Evolutionary conservation across 352 stramenopile species (phyloP).

Genomic region (Phytophthora sp.): DNA sequence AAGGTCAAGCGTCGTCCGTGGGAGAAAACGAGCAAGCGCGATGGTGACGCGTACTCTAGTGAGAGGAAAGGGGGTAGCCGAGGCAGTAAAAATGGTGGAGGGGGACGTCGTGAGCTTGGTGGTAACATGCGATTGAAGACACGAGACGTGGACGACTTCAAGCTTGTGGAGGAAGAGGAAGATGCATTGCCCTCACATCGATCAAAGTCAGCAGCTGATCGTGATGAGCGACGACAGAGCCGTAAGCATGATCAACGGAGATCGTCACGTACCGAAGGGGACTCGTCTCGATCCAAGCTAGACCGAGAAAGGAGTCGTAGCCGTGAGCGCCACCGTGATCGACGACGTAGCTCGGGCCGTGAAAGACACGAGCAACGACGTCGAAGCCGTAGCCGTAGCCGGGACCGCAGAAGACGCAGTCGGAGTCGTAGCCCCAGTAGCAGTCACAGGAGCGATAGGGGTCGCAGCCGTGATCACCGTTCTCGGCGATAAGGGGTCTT

Average conservation of each 20-base stretch:
- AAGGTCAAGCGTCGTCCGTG: slow-evolving; percentile 73
- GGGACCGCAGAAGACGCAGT: slow-evolving; percentile 12
- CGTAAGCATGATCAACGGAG: slow-evolving; percentile 29
- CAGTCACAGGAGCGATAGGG: slow-evolving; percentile 10
- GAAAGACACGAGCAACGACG: slow-evolving; percentile 23
- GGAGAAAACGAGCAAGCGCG: slow-evolving; percentile 65
- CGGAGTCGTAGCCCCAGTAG: slow-evolving; percentile 24
- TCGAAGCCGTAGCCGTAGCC: slow-evolving; percentile 26
- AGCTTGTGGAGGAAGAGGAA: slow-evolving; percentile 59
- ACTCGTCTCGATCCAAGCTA: slow-evolving; percentile 24
- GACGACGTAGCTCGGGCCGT: slow-evolving; percentile 16
- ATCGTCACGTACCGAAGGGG: slow-evolving; percentile 13
- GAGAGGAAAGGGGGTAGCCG: slow-evolving; percentile 37
- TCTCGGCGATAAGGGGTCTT: slow-evolving; percentile 6
- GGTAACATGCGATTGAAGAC: slow-evolving; percentile 57
- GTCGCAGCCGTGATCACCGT: slow-evolving; percentile 6
- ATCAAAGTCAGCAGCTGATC: slow-evolving; percentile 10
- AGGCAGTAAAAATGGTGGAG: slow-evolving; percentile 13
- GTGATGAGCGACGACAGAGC: slow-evolving; percentile 23
- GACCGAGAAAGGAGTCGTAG: slow-evolving; percentile 14
- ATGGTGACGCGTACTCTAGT: slow-evolving; percentile 48
- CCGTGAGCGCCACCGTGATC: slow-evolving; percentile 12
- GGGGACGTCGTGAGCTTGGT: slow-evolving; percentile 37
- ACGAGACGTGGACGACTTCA: slow-evolving; percentile 37
- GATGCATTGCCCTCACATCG: slow-evolving; percentile 6